Base-by-base conservation (phyloP, 495 filamentous ascomycete genomes). In the Xylaria flabelliformis region DNA sequence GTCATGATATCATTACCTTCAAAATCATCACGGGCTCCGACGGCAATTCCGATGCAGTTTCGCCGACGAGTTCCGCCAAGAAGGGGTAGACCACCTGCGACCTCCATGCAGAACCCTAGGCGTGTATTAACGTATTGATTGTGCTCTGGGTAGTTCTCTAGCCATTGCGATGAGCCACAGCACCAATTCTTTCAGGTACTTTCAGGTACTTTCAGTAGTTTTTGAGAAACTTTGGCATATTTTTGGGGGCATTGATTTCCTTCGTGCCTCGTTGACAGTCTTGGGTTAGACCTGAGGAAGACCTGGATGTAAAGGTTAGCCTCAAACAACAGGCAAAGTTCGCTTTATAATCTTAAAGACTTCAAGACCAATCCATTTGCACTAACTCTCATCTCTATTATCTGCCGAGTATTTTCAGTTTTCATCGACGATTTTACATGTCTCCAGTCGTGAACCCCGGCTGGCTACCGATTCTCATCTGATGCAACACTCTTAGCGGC, bases 391-490 rank as follows among this genome's bases (percentile, higher is more conserved):
- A 17, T 17, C 4, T 46, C 44, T 46, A 46, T 15, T 46, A 17
- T 15, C 13, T 46, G 36, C 5, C 8, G 8, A 8, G 8, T 8
- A 39, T 39, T 7, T 4, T 4, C 32, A 34, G 2, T 34, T 4
- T 34, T 34, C 32, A 34, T 36, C 36, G 36, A 39, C 36, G 36
- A 39, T 6, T 8, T 8, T 8, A 39, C 8, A 39, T 39, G 36
- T 8, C 36, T 17, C 17, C 44, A 46, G 19, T 46, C 15, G 17
- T 46, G 5, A 17, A 19, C 13, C 83, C 85, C 32, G 94, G 82
- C 39, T 91, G 82, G 73, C 90, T 93, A 4, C 92, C 90, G 80
- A 95, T 94, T 48, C 93, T 88, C 50, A 96, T 92, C 59, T 94
- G 80, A 68, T 93, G 86, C 56, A 95, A 95, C 88, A n/a, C n/a